Evolutionary conservation across 345 rosid species (phyloP).

Genomic region (Crucihimalaya himalaica): DNA sequence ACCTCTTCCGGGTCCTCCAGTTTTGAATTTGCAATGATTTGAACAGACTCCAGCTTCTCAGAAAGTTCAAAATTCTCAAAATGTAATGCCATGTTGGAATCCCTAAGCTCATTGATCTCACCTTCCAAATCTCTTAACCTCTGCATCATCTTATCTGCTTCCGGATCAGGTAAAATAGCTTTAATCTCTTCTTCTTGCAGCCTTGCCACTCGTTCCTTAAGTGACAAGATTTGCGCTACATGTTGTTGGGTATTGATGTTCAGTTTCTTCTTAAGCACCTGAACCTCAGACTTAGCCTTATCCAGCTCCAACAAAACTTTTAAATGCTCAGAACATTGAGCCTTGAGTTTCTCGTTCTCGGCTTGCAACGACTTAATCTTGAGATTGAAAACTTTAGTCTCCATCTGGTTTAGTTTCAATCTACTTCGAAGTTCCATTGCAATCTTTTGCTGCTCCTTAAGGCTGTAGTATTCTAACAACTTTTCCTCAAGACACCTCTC

Average conservation of each 20-base stretch:
- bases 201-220: constrained; percentile 60
- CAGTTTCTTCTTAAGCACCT: constrained; percentile 67
- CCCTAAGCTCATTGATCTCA: constrained; percentile 67
- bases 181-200: constrained; percentile 64
- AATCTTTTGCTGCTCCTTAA: constrained; percentile 75
- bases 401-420: constrained; percentile 68
- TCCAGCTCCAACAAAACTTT: constrained; percentile 60
- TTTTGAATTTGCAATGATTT: constrained; percentile 56
- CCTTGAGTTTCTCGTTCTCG: constrained; percentile 65
- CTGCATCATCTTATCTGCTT: constrained; percentile 45
- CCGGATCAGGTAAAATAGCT: constrained; percentile 39
- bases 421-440: constrained; percentile 80
- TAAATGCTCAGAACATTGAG: constrained; percentile 55
- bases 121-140: constrained; percentile 63
- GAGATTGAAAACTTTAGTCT: constrained; percentile 62
- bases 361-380: constrained; percentile 77
- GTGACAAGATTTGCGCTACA: constrained; percentile 60
- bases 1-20: constrained; percentile 69
- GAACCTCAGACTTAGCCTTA: constrained; percentile 55
- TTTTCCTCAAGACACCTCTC: constrained; percentile 77
- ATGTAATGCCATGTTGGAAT: constrained; percentile 55
- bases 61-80: constrained; percentile 62
- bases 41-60: constrained; percentile 59
- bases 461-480: constrained; percentile 79
- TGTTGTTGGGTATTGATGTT: constrained; percentile 71